A percentile compares a stretch with the other conserved stretches of the same genome.
Conservation (phyloP, 139 green algal genomes). For the Picochlorum sp. region DNA sequence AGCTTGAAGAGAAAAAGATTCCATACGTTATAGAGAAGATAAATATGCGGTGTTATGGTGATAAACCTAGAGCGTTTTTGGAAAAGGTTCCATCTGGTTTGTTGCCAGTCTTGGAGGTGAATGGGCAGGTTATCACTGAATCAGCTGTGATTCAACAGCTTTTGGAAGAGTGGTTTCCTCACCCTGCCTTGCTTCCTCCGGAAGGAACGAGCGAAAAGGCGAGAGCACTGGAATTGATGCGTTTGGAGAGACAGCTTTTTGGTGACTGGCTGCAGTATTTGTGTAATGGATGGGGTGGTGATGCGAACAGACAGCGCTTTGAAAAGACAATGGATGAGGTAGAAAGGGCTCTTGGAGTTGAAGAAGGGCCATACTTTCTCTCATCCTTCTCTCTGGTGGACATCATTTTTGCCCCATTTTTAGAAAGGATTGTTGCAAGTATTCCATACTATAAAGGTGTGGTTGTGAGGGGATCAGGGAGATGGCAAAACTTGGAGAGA, state of each 20-base stretch:
- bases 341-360: slow-evolving; percentile 32
- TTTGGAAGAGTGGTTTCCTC: slow-evolving; percentile 51
- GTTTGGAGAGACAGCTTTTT: slow-evolving; percentile 74
- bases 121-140: slow-evolving; percentile 71
- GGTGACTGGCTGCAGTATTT: slow-evolving; percentile 71
- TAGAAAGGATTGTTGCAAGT: slow-evolving; percentile 79
- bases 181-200: slow-evolving; percentile 61
- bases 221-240: slow-evolving; percentile 50
- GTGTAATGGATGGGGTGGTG: slow-evolving; percentile 37
- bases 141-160: slow-evolving; percentile 54
- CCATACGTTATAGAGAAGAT: slow-evolving; percentile 85
- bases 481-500: slow-evolving; percentile 39
- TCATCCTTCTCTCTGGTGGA: slow-evolving; percentile 65
- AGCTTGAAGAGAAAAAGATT: slow-evolving; percentile 95
- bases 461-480: slow-evolving; percentile 40
- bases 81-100: slow-evolving; percentile 67
- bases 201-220: slow-evolving; percentile 28
- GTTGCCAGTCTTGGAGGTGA: slow-evolving; percentile 83
- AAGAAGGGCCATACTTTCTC: slow-evolving; percentile 80
- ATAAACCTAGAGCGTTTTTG: slow-evolving; percentile 74
- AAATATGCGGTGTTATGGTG: slow-evolving; percentile 93
- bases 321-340: slow-evolving; percentile 53
- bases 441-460: slow-evolving; percentile 93
- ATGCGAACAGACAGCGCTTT: slow-evolving; percentile 35
- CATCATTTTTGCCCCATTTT: slow-evolving; percentile 77